Conservation (phyloP, 2,329 filamentous ascomycete genomes). For the Penicillium fuscoglaucum region DNA sequence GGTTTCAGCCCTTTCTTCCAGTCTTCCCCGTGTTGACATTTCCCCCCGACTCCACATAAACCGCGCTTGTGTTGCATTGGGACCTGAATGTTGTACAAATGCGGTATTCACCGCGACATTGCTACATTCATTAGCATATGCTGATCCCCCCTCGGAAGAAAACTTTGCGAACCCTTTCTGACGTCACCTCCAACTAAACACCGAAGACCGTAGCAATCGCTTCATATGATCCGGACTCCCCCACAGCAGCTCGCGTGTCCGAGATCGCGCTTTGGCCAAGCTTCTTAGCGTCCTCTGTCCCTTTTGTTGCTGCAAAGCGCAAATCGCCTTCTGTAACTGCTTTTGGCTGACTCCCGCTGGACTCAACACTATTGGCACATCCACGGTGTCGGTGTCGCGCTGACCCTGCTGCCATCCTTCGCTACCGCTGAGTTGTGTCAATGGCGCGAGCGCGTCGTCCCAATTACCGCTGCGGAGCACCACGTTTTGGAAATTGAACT, state of each 20-base stretch:
- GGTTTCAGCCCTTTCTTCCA: not conserved
- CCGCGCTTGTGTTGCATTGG: slow-evolving; percentile 4
- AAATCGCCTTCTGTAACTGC: slow-evolving; percentile 29
- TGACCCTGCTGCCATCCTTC: slow-evolving; percentile 44
- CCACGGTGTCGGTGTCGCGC: slow-evolving; percentile 31
- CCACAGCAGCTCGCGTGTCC: slow-evolving; percentile 30
- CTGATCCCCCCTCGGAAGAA: slow-evolving; percentile 14
- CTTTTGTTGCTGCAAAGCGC: slow-evolving; percentile 26
- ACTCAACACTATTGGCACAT: slow-evolving; percentile 42
- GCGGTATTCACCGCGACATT: slow-evolving; percentile 18
- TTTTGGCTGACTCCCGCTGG: slow-evolving; percentile 24
- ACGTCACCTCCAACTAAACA: slow-evolving; percentile 29
- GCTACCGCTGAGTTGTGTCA: slow-evolving; percentile 49
- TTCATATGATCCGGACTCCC: slow-evolving; percentile 38
- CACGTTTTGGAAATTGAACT: slow-evolving; percentile 80
- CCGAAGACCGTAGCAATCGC: slow-evolving; percentile 28
- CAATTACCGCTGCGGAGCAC: slow-evolving; percentile 70
- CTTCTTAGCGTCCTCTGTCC: not conserved
- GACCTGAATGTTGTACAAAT: slow-evolving; percentile 18
- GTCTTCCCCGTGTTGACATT: not conserved
- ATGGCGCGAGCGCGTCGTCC: slow-evolving; percentile 77
- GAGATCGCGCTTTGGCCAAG: slow-evolving; percentile 28
- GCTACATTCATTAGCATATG: not conserved
- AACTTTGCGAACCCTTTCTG: not conserved
- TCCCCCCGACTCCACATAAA: slow-evolving; percentile 5